Conservation (phyloP, 2,329 filamentous ascomycete species). For the Xylariaceae sp. region DNA sequence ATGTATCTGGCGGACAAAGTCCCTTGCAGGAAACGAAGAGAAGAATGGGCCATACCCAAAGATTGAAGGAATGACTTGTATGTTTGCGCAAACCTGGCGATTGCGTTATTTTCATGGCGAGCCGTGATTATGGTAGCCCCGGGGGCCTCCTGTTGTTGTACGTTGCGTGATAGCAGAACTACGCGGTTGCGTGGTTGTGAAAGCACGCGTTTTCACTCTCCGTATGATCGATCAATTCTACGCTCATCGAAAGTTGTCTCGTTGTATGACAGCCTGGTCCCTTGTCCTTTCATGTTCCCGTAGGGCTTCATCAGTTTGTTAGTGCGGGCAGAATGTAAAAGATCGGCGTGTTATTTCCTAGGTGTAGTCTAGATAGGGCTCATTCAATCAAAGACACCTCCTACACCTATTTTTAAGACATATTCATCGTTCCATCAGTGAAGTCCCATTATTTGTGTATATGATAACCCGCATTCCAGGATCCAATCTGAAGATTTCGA, state of each 20-base stretch:
- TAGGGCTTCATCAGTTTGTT: too few species aligned
- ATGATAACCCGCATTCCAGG: too few species aligned
- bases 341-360: too few species aligned
- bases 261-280: background rate
- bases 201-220: background rate
- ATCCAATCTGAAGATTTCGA: too few species aligned
- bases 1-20: conserved; percentile 21
- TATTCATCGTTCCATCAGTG: too few species aligned
- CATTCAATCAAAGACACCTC: too few species aligned
- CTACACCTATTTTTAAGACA: too few species aligned
- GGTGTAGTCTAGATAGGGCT: too few species aligned
- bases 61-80: conserved; percentile 13
- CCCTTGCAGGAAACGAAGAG: conserved; percentile 19
- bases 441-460: too few species aligned
- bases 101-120: conserved; percentile 18
- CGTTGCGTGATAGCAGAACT: conserved; percentile 18
- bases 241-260: background rate
- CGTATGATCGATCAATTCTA: background rate
- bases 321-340: too few species aligned
- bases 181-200: conserved; percentile 5
- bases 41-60: conserved; percentile 16
- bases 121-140: conserved; percentile 14
- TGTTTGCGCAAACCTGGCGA: conserved; percentile 17
- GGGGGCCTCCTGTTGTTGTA: conserved; percentile 16
- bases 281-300: too few species aligned